Percentiles rank a stretch among this genome's conserved stretches.
Evolutionary conservation across 1,284 basidiomycete species (phyloP).

Genomic region (Sanghuangporus sanghuang): DNA sequence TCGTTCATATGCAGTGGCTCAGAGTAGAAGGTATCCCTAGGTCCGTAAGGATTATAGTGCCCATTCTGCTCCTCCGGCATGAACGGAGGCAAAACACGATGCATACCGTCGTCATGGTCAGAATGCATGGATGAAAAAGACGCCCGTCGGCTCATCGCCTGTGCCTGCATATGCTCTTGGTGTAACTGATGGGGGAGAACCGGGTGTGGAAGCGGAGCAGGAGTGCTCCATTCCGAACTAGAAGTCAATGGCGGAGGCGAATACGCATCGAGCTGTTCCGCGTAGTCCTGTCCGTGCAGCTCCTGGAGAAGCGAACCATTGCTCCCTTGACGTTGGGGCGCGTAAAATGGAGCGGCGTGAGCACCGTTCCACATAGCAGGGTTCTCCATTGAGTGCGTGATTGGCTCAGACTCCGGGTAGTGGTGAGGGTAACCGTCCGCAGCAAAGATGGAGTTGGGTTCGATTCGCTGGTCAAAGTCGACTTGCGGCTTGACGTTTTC

Average conservation of each 20-base stretch:
- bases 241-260: constrained; percentile 30
- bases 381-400: constrained; percentile 26
- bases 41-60: constrained; percentile 30
- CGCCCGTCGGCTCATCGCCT: constrained; percentile 49
- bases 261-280: constrained; percentile 30
- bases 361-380: constrained; percentile 23
- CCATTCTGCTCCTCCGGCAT: constrained; percentile 29
- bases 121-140: constrained; percentile 71
- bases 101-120: constrained; percentile 44
- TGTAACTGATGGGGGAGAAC: constrained; percentile 25
- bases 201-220: constrained; percentile 29
- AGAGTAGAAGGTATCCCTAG: constrained; percentile 35
- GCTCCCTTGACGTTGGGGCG: constrained; percentile 31
- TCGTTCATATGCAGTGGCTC: constrained; percentile 36
- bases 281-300: constrained; percentile 47
- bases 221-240: constrained; percentile 28
- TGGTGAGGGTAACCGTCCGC: constrained; percentile 34
- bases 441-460: constrained; percentile 42
- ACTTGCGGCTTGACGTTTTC: constrained; percentile 35
- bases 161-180: constrained; percentile 32
- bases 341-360: constrained; percentile 30
- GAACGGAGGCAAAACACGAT: constrained; percentile 27
- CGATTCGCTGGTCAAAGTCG: constrained; percentile 42
- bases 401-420: constrained; percentile 32
- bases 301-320: constrained; percentile 57